phyloP scores from a whole-genome alignment of 805 yeast genomes.

The Yamadazyma laniorum region DNA sequence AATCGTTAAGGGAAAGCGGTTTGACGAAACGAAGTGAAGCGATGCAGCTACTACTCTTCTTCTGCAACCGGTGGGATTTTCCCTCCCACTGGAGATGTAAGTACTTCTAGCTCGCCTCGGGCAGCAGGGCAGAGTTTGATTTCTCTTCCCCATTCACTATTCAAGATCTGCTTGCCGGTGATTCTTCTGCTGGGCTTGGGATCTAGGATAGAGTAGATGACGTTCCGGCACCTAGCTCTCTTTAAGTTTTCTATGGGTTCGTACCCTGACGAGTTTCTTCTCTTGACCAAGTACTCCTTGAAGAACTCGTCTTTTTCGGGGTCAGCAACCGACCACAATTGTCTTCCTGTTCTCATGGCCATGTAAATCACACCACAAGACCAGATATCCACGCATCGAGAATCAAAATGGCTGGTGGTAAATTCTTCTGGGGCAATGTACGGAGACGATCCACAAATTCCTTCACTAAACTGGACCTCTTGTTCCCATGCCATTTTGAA shows the following conservation, averaged over 20 bases:
- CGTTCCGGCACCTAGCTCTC: constrained; percentile 87
- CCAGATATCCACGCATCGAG: constrained; percentile 85
- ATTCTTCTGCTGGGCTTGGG: constrained; percentile 87
- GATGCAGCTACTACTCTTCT: too few relatives aligned
- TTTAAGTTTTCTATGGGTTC: constrained; percentile 87
- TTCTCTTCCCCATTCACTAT: constrained; percentile 95
- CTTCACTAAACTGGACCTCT: constrained; percentile 66
- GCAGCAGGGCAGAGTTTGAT: constrained; percentile 78
- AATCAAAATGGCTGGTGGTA: constrained; percentile 64
- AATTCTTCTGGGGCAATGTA: constrained; percentile 91
- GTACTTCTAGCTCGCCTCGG: constrained; percentile 26
- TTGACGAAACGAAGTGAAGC: too few relatives aligned
- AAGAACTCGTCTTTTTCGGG: constrained; percentile 76
- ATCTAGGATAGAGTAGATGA: constrained; percentile 87
- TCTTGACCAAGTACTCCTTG: constrained; percentile 65
- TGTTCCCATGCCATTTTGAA: constrained; percentile 83
- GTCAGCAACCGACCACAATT: constrained; percentile 84
- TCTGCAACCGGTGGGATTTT: not conserved
- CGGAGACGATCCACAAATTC: constrained; percentile 83
- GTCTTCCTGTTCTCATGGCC: constrained; percentile 95
- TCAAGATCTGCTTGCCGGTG: constrained; percentile 82
- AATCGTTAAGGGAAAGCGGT: not conserved
- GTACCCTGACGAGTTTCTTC: constrained; percentile 83
- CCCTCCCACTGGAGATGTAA: not conserved
- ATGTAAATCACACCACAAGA: constrained; percentile 89